Base-by-base conservation (phyloP, 768 basidiomycete genomes). In the Rhodosporidiobolus odoratus region DNA sequence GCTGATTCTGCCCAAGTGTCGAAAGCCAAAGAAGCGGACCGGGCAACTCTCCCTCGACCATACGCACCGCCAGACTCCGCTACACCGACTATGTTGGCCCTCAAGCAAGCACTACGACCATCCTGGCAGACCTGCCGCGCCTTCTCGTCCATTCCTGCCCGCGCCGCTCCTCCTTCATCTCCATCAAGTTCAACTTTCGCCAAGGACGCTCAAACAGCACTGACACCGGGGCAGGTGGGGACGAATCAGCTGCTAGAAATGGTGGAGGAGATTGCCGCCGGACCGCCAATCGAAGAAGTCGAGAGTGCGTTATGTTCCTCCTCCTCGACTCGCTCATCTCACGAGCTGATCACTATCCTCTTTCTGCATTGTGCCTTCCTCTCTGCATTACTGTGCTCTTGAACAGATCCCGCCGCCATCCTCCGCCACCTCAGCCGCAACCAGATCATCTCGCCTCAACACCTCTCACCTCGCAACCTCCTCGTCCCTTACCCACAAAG, bases 391-490 rank as follows among this genome's bases (percentile, higher is more conserved):
- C 34, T 40, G 13, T 38, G 17, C 30, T 34, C 10, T 25, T 25
- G 4, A 34, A 16, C 68, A 74, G 73, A 64, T 59, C 48, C 58
- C 27, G 38, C 62, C 0, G 52, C 73, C 13, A 38, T 74, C 53
- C 58, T 74, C 30, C 62, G 60, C 27, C 62, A 74, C 65, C 62
- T 74, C 45, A 4, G 34, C n/a, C 50, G 40, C n/a, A 30, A 62
- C 38, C 58, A 53, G 34, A 43, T 68, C 63, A 68, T 71, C 54
- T 58, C 62, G 10, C 74, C 74, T 5, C 67, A 68, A 15, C 64
- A 66, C 32, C 70, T 75, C 54, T 65, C 70, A 1, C 74, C 74
- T 8, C 53, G 53, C 3, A 53, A 57, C 64, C 67, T 75, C 64
- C 56, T 75, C 38, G 54, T 35, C 19, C 69, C 74, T 1, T 69